Percentiles rank a stretch among this genome's conserved stretches.
Conservation (phyloP, 2,329 filamentous ascomycete genomes). For the Ploettnerulaceae sp. region DNA sequence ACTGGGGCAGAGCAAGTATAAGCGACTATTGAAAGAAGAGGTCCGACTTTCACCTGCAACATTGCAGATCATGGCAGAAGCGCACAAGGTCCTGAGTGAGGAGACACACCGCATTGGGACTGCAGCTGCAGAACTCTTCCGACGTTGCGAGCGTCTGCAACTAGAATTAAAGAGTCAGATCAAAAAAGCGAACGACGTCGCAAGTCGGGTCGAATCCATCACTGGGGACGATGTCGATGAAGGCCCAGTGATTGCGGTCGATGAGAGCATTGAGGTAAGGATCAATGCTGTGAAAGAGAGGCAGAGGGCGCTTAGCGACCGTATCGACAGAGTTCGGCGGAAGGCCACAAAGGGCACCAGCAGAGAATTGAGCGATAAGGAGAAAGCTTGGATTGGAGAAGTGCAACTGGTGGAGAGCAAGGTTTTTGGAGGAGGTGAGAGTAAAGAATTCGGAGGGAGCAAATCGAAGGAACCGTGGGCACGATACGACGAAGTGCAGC, state of each 20-base stretch:
- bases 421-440: constrained; percentile 26
- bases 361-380: constrained; percentile 57
- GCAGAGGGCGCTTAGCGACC: constrained; percentile 51
- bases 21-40: constrained; percentile 59
- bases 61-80: constrained; percentile 65
- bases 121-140: constrained; percentile 69
- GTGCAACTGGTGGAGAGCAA: constrained; percentile 41
- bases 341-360: constrained; percentile 45
- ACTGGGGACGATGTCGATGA: constrained; percentile 53
- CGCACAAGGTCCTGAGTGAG: constrained; percentile 64
- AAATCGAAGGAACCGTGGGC: constrained; percentile 45
- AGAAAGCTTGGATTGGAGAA: constrained; percentile 55
- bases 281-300: constrained; percentile 49
- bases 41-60: constrained; percentile 66
- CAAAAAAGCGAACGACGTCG: constrained; percentile 58
- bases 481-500: constrained; percentile 49
- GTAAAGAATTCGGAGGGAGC: neutral
- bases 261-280: constrained; percentile 54
- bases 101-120: constrained; percentile 65
- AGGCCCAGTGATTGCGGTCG: constrained; percentile 45
- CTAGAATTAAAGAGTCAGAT: constrained; percentile 65
- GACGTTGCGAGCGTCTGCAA: constrained; percentile 63
- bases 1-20: constrained; percentile 55
- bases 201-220: constrained; percentile 61
- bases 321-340: constrained; percentile 55